A percentile compares a stretch with the other conserved stretches of the same genome.
phyloP scores from a whole-genome alignment of 2,329 filamentous ascomycete genomes.

The Scorias spongiosa region DNA sequence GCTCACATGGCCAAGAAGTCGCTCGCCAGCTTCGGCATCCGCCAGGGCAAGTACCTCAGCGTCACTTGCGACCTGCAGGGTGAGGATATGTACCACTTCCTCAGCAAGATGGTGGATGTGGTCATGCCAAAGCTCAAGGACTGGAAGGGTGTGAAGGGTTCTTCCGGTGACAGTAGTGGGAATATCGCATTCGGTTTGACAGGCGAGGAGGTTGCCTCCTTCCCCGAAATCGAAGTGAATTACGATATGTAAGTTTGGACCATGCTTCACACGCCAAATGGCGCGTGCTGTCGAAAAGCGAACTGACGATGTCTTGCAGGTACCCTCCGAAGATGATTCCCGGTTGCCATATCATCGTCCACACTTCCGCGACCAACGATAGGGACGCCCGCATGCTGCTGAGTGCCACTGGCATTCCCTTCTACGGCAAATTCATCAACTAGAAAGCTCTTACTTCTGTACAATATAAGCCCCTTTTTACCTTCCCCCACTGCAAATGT shows the following conservation, averaged over 20 bases:
- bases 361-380: conserved; percentile 74
- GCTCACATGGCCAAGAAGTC: conserved; percentile 55
- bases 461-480: background rate
- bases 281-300: background rate
- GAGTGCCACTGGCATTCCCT: conserved; percentile 59
- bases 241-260: conserved; percentile 60
- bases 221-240: conserved; percentile 90
- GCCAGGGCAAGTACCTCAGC: conserved; percentile 54
- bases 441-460: conserved; percentile 15
- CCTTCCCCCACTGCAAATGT: background rate
- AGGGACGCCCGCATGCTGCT: conserved; percentile 68
- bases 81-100: conserved; percentile 74
- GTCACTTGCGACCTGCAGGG: conserved; percentile 65
- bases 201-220: conserved; percentile 60
- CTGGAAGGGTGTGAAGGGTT: conserved; percentile 65
- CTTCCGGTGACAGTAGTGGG: conserved; percentile 71
- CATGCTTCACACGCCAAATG: too few relatives aligned
- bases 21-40: conserved; percentile 61
- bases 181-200: conserved; percentile 75
- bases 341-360: conserved; percentile 66
- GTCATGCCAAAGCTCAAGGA: conserved; percentile 95
- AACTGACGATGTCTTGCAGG: conserved; percentile 26
- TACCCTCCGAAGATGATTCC: conserved; percentile 64
- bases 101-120: conserved; percentile 78
- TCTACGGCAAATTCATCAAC: conserved; percentile 57